Percentiles rank a stretch among this genome's conserved stretches.
These are phyloP conservation scores for Paramecium primaurelia DNA, from an alignment of 73 alveolate genomes.

Conservation along the genomic window DNA sequence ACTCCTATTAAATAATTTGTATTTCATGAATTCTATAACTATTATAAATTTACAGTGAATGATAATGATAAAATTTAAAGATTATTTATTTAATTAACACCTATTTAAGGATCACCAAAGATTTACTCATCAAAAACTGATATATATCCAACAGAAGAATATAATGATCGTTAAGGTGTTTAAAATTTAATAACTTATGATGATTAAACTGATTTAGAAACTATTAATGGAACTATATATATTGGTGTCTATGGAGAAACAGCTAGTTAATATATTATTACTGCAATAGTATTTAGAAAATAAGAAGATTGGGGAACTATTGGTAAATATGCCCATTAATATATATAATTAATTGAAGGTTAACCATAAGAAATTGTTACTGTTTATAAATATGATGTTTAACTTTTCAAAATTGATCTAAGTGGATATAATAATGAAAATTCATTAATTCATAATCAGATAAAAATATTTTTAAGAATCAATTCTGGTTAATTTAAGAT, in stretches of 20 bases:
- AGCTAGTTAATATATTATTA: neutral
- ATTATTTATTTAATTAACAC: neutral
- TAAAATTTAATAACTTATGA: neutral
- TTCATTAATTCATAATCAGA: neutral
- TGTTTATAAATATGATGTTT: neutral
- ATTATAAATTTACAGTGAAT: neutral
- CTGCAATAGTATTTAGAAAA: neutral
- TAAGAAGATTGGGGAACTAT: neutral
- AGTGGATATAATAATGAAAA: neutral
- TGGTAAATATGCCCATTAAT: neutral
- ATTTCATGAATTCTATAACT: neutral
- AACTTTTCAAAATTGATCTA: neutral
- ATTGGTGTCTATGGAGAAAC: neutral
- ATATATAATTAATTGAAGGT: neutral
- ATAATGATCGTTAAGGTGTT: neutral
- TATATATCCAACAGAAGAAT: neutral
- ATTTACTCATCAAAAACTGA: neutral
- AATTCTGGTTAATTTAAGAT: neutral
- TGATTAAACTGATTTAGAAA: neutral
- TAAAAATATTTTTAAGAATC: neutral
- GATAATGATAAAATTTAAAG: neutral
- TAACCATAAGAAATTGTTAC: neutral
- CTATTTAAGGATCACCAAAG: neutral
- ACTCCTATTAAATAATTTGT: neutral
- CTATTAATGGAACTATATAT: neutral